phyloP scores from a whole-genome alignment of 345 rosid species.

The Laguncularia racemosa region DNA sequence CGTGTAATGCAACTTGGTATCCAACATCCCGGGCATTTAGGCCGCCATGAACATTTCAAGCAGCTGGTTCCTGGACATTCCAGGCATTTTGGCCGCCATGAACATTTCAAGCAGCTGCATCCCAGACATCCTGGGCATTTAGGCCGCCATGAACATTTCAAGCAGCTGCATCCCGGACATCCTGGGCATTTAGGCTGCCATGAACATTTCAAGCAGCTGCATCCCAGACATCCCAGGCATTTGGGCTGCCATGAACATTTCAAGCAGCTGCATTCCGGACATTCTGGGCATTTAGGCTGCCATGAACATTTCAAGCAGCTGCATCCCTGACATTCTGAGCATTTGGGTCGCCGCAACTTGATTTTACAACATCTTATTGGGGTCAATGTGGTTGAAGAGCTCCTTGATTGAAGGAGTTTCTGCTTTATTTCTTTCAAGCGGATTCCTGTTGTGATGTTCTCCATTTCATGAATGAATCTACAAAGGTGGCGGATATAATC shows the following conservation, averaged over 20 bases:
- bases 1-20: conserved; percentile 26
- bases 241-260: conserved; percentile 20
- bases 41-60: conserved; percentile 16
- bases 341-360: conserved; percentile 33
- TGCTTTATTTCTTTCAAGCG: conserved; percentile 71
- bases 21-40: conserved; percentile 33
- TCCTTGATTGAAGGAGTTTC: conserved; percentile 31
- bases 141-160: conserved; percentile 38
- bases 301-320: conserved; percentile 18
- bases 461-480: conserved; percentile 87
- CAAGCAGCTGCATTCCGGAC: conserved; percentile 38
- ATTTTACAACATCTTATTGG: conserved; percentile 46
- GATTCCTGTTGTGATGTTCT: conserved; percentile 55
- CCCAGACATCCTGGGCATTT: conserved; percentile 23
- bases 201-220: conserved; percentile 11
- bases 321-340: conserved; percentile 24
- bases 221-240: conserved; percentile 28
- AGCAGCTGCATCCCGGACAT: conserved; percentile 39
- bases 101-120: conserved; percentile 24
- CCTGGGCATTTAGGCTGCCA: conserved; percentile 10
- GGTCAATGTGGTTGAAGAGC: conserved; percentile 14
- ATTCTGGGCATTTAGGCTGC: conserved; percentile 26
- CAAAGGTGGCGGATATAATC: conserved; percentile 82
- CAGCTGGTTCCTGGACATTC: conserved; percentile 20
- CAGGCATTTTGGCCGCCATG: conserved; percentile 43